Evolutionary conservation across 148 eudicot species (phyloP), one percentile per base, ranked within the genome.

Genomic region (Gaultheria prostrata): DNA sequence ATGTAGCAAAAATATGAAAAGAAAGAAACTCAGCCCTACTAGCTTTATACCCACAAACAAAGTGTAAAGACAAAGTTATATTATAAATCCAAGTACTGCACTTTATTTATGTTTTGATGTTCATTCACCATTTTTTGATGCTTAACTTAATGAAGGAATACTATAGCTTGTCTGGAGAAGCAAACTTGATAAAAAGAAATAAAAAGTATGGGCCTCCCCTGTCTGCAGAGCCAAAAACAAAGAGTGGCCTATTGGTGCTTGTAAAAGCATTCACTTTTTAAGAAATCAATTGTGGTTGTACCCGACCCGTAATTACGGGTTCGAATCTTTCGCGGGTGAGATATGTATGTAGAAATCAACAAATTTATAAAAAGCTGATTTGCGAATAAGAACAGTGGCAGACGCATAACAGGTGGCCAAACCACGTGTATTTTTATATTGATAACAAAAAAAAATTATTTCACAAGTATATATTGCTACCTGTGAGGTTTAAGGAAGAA

Each of bases 121-220:
- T 70, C 76, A 86, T 80, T 70, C 70, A 84, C 84, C 79, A 82
- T 82, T 61, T 39, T 39, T 56, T 77, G 89, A 87, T 91, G 88
- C 89, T 77, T 91, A 90, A 85, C 91, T 93, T 93, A 85, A 78
- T 89, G 65, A 85, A 78, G 88, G 65, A 87, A 77, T 88, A 93
- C 89, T 92, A 82, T 83, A 91, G 85, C 88, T 91, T 88, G 85
- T 81, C 86, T 84, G 73, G 84, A 84, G 88, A 86, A 85, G 84
- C 83, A 86, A 83, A 74, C 80, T 79, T 81, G 83, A 85, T 86
- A 63, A 26, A 70, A 32, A 75, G 53, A 86, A 86, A 82, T 75
- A 54, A 59, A 84, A 87, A 83, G 80, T 50, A 87, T 84, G 91
- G 88, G 70, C 89, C 87, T 87, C 75, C 69, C 69, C 33, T 88